A percentile compares a stretch with the other conserved stretches of the same genome.
phyloP scores from a whole-genome alignment of 768 basidiomycete species.

The Amanita phalloides region DNA sequence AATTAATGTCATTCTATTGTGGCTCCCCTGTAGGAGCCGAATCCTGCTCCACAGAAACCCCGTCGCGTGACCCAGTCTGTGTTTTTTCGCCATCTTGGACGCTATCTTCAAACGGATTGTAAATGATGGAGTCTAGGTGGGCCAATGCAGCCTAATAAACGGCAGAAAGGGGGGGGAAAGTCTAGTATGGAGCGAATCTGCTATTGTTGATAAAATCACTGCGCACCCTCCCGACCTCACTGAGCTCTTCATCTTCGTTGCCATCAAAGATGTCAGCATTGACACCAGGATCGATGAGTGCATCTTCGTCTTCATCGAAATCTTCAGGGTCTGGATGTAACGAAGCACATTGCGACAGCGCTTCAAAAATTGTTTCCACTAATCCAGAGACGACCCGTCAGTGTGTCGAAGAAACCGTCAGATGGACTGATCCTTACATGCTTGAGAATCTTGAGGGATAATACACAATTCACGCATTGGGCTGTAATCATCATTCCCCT shows the following conservation, averaged over 20 bases:
- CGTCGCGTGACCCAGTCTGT: not conserved
- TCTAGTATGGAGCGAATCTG: conserved; percentile 84
- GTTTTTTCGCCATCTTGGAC: not conserved
- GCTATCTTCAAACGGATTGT: conserved; percentile 30
- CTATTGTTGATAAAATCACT: conserved; percentile 70
- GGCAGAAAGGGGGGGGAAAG: conserved; percentile 16
- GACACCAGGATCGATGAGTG: conserved; percentile 39
- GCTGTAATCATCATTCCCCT: conserved; percentile 15
- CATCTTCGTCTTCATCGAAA: conserved; percentile 42
- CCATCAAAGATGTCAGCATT: conserved; percentile 48
- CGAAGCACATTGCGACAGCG: conserved; percentile 77
- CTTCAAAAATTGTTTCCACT: conserved; percentile 84
- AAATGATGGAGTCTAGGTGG: conserved; percentile 75
- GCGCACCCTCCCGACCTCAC: conserved; percentile 90
- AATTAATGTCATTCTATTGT: not conserved
- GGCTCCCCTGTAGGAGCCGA: not conserved
- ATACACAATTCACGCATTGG: conserved; percentile 75
- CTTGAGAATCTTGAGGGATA: conserved; percentile 43
- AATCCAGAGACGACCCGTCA: not conserved
- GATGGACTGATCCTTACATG: conserved; percentile 35
- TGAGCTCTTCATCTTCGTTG: conserved; percentile 60
- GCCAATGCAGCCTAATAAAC: conserved; percentile 60
- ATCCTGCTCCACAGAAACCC: not conserved
- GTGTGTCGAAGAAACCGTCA: not conserved
- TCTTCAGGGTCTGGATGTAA: conserved; percentile 64